Conservation (phyloP, 225 moss, liverwort and hornwort species). For the Asterella californica region DNA sequence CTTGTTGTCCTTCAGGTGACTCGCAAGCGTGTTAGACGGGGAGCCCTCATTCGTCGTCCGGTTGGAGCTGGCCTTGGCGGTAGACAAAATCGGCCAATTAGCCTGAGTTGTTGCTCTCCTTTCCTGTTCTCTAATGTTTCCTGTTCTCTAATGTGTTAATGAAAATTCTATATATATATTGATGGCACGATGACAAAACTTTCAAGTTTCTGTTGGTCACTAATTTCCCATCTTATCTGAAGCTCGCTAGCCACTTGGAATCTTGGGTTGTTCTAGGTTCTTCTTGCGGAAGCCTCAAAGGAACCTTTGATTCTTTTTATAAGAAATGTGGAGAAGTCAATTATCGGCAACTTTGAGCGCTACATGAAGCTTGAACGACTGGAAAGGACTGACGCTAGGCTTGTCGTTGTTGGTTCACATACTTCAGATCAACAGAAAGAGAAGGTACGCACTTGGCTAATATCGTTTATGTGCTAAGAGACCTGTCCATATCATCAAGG, state of each 20-base stretch:
- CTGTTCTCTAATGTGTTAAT: too few relatives aligned
- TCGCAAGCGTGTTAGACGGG: too few relatives aligned
- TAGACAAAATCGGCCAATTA: too few relatives aligned
- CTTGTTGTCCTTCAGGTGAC: too few relatives aligned
- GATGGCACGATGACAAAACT: too few relatives aligned
- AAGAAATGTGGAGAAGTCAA: conserved; percentile 87
- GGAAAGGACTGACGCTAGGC: conserved; percentile 62
- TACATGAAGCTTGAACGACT: conserved; percentile 89
- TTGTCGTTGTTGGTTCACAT: conserved; percentile 90
- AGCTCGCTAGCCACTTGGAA: not conserved
- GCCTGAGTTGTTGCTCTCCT: too few relatives aligned
- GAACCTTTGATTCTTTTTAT: conserved; percentile 90
- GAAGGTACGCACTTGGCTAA: conserved; percentile 51
- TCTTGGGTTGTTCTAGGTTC: conserved; percentile 43
- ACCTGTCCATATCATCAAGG: not conserved
- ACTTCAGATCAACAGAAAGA: conserved; percentile 80
- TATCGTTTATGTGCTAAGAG: not conserved
- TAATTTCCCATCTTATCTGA: not conserved
- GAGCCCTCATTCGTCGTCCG: too few relatives aligned
- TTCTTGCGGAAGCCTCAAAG: conserved; percentile 73
- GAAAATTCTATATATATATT: too few relatives aligned
- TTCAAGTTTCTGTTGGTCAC: not conserved
- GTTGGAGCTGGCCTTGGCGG: too few relatives aligned
- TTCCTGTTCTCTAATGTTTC: too few relatives aligned
- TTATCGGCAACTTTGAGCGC: conserved; percentile 89